Evolutionary conservation across 1,139 yeast genomes (phyloP).

Genomic region (Sugiyamaella paludigena): DNA sequence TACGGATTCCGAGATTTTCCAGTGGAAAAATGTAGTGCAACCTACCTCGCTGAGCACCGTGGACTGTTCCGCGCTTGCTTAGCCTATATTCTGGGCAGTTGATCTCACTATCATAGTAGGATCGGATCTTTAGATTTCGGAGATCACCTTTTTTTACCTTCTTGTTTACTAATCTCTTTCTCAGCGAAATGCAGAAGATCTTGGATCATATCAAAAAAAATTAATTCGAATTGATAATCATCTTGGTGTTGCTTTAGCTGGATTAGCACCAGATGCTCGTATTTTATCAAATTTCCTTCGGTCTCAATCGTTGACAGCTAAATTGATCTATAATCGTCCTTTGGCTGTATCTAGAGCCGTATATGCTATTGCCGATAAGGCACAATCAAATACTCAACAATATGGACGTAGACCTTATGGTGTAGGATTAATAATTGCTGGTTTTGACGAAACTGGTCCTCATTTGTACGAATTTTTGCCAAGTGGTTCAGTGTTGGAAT

Average conservation of each 20-base stretch:
- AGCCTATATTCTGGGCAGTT: too few relatives aligned
- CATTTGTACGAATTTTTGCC: slow-evolving; percentile 95
- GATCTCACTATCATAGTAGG: too few relatives aligned
- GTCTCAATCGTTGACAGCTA: slow-evolving; percentile 87
- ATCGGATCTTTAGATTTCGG: too few relatives aligned
- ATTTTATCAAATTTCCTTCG: slow-evolving; percentile 84
- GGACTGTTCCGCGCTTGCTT: too few relatives aligned
- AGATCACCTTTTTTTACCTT: too few relatives aligned
- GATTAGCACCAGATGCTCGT: slow-evolving; percentile 97
- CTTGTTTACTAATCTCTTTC: neutral
- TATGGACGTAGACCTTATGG: slow-evolving; percentile 98
- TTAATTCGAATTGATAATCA: slow-evolving; percentile 89
- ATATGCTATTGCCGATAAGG: slow-evolving; percentile 86
- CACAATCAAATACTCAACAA: slow-evolving; percentile 93
- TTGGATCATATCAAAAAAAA: slow-evolving; percentile 94
- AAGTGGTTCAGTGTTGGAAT: slow-evolving; percentile 88
- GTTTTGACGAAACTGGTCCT: slow-evolving; percentile 91
- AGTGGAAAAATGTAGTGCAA: neutral
- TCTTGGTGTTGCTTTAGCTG: slow-evolving; percentile 93
- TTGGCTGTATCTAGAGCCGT: slow-evolving; percentile 83
- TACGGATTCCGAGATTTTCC: neutral
- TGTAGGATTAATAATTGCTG: slow-evolving; percentile 89
- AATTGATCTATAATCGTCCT: slow-evolving; percentile 85
- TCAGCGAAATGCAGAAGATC: slow-evolving; percentile 87
- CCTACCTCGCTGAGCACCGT: too few relatives aligned